Conservation (phyloP, 257 asterid species). For the Echites panduratus region DNA sequence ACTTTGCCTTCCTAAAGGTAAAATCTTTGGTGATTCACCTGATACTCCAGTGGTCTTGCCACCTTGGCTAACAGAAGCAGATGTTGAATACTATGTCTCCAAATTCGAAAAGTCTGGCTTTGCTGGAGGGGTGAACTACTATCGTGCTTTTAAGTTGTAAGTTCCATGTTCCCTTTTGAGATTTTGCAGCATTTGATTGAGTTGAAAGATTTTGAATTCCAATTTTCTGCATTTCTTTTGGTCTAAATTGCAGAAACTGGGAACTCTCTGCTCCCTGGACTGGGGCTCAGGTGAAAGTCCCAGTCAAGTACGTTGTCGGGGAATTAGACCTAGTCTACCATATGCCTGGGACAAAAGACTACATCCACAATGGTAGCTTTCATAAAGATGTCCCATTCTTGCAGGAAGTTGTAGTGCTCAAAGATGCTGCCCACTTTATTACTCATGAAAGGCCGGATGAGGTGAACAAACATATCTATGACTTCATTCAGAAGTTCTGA, state of each 20-base stretch:
- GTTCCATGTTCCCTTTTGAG: background rate
- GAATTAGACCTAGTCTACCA: slow-evolving; percentile 55
- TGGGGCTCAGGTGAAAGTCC: slow-evolving; percentile 53
- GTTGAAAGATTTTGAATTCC: background rate
- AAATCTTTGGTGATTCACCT: slow-evolving; percentile 14
- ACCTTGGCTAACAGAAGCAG: slow-evolving; percentile 46
- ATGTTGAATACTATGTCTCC: slow-evolving; percentile 39
- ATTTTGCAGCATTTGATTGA: background rate
- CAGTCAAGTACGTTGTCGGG: slow-evolving; percentile 55
- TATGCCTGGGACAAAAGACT: slow-evolving; percentile 43
- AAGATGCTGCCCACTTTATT: slow-evolving; percentile 67
- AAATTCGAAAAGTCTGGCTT: slow-evolving; percentile 50
- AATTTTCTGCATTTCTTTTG: background rate
- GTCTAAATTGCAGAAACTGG: slow-evolving; percentile 42
- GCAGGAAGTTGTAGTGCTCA: slow-evolving; percentile 50
- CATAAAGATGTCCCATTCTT: slow-evolving; percentile 46
- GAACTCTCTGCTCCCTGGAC: slow-evolving; percentile 66
- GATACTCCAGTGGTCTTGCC: slow-evolving; percentile 17
- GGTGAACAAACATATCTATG: slow-evolving; percentile 49
- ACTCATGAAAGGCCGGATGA: slow-evolving; percentile 64
- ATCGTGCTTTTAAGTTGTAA: slow-evolving; percentile 44
- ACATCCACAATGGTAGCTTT: slow-evolving; percentile 56
- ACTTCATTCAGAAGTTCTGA: slow-evolving; percentile 53
- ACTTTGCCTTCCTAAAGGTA: slow-evolving; percentile 13
- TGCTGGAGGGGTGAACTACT: slow-evolving; percentile 61